phyloP scores from a whole-genome alignment of 2,329 filamentous ascomycete species.

The Apiospora rasikravindrae region DNA sequence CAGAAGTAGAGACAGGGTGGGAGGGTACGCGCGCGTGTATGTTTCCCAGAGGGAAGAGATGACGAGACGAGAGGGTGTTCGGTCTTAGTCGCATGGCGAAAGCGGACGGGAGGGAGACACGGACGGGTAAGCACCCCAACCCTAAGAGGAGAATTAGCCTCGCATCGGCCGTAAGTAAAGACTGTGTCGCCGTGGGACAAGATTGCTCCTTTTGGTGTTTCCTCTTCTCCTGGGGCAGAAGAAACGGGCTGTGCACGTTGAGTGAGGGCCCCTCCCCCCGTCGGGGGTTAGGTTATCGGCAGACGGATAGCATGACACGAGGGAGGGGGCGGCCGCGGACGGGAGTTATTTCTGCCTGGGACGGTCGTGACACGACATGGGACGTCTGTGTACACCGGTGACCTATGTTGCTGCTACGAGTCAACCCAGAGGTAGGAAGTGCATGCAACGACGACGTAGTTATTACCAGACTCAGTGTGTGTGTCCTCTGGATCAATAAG shows the following conservation, averaged over 20 bases:
- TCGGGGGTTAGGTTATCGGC: conserved; percentile 16
- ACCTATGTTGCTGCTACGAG: neutral
- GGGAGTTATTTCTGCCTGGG: conserved; percentile 16
- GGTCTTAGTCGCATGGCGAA: conserved; percentile 14
- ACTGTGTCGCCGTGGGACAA: conserved; percentile 16
- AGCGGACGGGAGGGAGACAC: neutral
- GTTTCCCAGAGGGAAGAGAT: neutral
- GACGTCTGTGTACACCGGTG: neutral
- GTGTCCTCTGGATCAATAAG: neutral
- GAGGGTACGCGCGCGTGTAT: neutral
- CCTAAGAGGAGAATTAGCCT: conserved; percentile 12
- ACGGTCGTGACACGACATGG: conserved; percentile 7
- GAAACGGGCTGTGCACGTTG: neutral
- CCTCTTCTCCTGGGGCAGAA: neutral
- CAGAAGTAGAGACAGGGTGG: neutral
- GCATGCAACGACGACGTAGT: neutral
- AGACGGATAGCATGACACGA: conserved; percentile 15
- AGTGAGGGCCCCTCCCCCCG: neutral
- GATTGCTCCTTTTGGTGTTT: conserved; percentile 10
- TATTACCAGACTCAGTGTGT: neutral
- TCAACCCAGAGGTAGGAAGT: neutral
- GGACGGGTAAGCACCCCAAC: conserved; percentile 10
- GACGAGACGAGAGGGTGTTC: neutral
- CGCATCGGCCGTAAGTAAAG: conserved; percentile 10
- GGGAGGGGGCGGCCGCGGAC: neutral